A percentile compares a stretch with the other conserved stretches of the same genome.
phyloP scores from a whole-genome alignment of 768 basidiomycete species.

The Floccularia luteovirens region DNA sequence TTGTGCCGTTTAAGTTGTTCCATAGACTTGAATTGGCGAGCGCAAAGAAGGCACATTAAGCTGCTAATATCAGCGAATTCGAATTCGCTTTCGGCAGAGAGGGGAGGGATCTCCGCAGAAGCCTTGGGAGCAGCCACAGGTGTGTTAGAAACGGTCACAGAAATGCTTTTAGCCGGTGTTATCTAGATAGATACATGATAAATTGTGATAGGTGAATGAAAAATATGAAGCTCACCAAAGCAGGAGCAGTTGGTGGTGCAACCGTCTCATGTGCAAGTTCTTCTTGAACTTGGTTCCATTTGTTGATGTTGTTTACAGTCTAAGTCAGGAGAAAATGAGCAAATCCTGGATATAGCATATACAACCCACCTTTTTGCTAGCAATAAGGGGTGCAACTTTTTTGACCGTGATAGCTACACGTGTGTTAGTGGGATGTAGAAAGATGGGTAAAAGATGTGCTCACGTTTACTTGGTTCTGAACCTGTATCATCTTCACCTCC shows the following conservation, averaged over 20 bases:
- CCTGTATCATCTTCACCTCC: constrained; percentile 37
- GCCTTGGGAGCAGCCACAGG: constrained; percentile 6
- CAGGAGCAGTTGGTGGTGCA: constrained; percentile 12
- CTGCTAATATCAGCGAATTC: constrained; percentile 75
- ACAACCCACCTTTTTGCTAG: constrained; percentile 68
- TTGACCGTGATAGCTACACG: constrained; percentile 35
- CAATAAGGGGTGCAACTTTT: constrained; percentile 75
- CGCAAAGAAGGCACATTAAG: constrained; percentile 84
- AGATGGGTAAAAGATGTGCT: constrained; percentile 12
- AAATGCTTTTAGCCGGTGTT: background rate
- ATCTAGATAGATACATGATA: background rate
- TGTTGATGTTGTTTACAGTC: constrained; percentile 87
- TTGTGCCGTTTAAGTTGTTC: constrained; percentile 88
- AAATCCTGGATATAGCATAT: constrained; percentile 7
- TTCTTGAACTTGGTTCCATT: constrained; percentile 96
- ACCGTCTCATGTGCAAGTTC: constrained; percentile 54
- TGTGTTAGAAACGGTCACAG: background rate
- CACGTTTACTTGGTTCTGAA: constrained; percentile 44
- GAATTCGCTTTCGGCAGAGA: constrained; percentile 52
- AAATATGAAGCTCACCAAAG: constrained; percentile 26
- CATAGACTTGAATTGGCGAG: constrained; percentile 84
- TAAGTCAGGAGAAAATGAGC: constrained; percentile 21
- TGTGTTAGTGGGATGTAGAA: background rate
- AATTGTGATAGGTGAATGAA: background rate
- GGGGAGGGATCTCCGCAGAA: constrained; percentile 24